Percentiles rank a stretch among this genome's conserved stretches.
Conservation (phyloP, 148 eudicot genomes). For the Hydrangea macrophylla region DNA sequence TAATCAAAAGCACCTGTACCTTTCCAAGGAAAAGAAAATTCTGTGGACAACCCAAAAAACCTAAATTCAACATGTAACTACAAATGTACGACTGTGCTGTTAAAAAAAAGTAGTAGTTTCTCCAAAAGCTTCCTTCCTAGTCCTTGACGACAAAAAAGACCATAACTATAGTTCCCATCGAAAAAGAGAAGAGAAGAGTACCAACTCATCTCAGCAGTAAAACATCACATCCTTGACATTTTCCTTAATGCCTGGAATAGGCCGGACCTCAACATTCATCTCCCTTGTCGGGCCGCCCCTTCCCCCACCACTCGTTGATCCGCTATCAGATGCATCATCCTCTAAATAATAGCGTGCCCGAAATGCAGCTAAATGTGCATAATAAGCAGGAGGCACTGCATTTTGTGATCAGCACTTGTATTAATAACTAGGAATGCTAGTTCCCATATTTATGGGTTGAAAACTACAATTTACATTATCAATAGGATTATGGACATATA, state of each 20-base stretch:
- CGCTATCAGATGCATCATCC: slow-evolving; percentile 42
- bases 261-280: slow-evolving; percentile 8
- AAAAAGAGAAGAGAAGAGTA: too few relatives aligned
- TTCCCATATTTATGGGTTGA: too few relatives aligned
- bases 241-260: slow-evolving; percentile 44
- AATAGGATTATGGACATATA: slow-evolving; percentile 26
- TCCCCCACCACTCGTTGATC: slow-evolving; percentile 26
- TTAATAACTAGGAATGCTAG: too few relatives aligned
- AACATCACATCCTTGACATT: slow-evolving; percentile 72
- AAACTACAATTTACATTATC: background rate
- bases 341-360: slow-evolving; percentile 79
- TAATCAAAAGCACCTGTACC: too few relatives aligned
- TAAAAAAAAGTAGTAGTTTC: too few relatives aligned
- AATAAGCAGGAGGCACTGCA: slow-evolving; percentile 84
- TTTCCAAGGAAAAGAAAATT: too few relatives aligned
- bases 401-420: too few relatives aligned
- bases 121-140: too few relatives aligned
- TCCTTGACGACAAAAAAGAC: too few relatives aligned
- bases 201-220: slow-evolving; percentile 40
- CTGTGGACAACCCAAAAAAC: too few relatives aligned
- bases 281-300: slow-evolving; percentile 29
- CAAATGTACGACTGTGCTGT: too few relatives aligned
- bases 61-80: too few relatives aligned
- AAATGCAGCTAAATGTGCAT: slow-evolving; percentile 76
- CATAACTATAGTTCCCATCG: background rate